A percentile compares a stretch with the other conserved stretches of the same genome.
These are phyloP conservation scores for Ogataea haglerorum DNA, from an alignment of 805 yeast species.

Conservation along the genomic window DNA sequence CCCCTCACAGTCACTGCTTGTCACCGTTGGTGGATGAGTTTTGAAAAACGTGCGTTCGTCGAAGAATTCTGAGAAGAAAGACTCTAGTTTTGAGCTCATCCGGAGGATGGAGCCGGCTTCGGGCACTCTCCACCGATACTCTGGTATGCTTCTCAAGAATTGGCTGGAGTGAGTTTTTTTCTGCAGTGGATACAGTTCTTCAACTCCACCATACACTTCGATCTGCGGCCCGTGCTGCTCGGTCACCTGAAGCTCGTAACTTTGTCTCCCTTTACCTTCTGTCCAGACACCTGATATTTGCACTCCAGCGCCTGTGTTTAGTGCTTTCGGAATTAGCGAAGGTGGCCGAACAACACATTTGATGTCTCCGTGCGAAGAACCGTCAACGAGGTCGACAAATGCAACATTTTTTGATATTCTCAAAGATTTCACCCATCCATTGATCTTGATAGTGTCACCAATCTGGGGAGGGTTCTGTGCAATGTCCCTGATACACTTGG, in stretches of 20 bases:
- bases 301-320: constrained; percentile 37
- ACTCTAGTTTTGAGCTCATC: constrained; percentile 67
- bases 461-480: constrained; percentile 34
- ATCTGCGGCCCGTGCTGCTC: constrained; percentile 33
- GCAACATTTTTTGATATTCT: constrained; percentile 72
- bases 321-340: constrained; percentile 29
- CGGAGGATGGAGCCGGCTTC: constrained; percentile 65
- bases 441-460: constrained; percentile 41
- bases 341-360: constrained; percentile 52
- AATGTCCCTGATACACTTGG: constrained; percentile 29
- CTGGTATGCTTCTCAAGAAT: constrained; percentile 68
- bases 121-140: constrained; percentile 69
- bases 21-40: constrained; percentile 82
- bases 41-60: constrained; percentile 53
- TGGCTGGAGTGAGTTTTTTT: constrained; percentile 69
- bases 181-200: constrained; percentile 72
- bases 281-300: constrained; percentile 34
- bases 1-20: constrained; percentile 94
- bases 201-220: constrained; percentile 57
- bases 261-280: constrained; percentile 48
- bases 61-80: constrained; percentile 52
- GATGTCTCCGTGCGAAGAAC: constrained; percentile 54
- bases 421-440: constrained; percentile 76
- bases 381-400: constrained; percentile 80
- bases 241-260: constrained; percentile 45